These are phyloP conservation scores for Triticum timopheevii DNA, from an alignment of 176 grass and related monocot genomes.

Conservation along the genomic window DNA sequence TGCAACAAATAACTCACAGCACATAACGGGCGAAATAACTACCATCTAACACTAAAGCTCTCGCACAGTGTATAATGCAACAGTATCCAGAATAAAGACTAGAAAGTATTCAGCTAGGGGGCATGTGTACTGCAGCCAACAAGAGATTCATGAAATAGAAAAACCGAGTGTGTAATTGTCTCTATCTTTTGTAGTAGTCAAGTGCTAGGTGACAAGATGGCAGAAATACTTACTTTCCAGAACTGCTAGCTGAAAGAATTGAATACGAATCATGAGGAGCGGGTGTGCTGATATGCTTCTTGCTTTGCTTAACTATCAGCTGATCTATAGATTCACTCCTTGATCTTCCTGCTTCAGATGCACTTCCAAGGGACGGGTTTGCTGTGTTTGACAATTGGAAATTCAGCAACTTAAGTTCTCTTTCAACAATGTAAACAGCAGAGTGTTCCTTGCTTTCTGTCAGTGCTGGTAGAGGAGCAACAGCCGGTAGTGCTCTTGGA, in stretches of 20 bases:
- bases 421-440: slow-evolving; percentile 96
- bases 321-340: slow-evolving; percentile 64
- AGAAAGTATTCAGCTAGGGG: slow-evolving; percentile 13
- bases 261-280: slow-evolving; percentile 97
- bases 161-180: background rate
- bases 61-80: slow-evolving; percentile 10
- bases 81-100: slow-evolving; percentile 22
- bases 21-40: slow-evolving; percentile 3
- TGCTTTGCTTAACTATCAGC: slow-evolving; percentile 83
- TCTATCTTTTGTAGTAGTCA: background rate
- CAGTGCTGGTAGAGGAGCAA: slow-evolving; percentile 68
- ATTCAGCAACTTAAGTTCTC: slow-evolving; percentile 92
- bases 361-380: slow-evolving; percentile 72
- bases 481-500: slow-evolving; percentile 87
- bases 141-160: slow-evolving; percentile 12
- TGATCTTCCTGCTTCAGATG: slow-evolving; percentile 64
- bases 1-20: background rate
- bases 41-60: slow-evolving; percentile 23
- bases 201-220: slow-evolving; percentile 3
- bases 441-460: slow-evolving; percentile 82
- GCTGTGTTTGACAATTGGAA: slow-evolving; percentile 87
- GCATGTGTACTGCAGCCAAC: slow-evolving; percentile 10
- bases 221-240: slow-evolving; percentile 81
- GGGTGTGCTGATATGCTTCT: slow-evolving; percentile 97
- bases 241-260: slow-evolving; percentile 84